A percentile compares a stretch with the other conserved stretches of the same genome.
These are phyloP conservation scores for Pichia kudriavzevii DNA, from an alignment of 1,139 yeast genomes.

Conservation along the genomic window DNA sequence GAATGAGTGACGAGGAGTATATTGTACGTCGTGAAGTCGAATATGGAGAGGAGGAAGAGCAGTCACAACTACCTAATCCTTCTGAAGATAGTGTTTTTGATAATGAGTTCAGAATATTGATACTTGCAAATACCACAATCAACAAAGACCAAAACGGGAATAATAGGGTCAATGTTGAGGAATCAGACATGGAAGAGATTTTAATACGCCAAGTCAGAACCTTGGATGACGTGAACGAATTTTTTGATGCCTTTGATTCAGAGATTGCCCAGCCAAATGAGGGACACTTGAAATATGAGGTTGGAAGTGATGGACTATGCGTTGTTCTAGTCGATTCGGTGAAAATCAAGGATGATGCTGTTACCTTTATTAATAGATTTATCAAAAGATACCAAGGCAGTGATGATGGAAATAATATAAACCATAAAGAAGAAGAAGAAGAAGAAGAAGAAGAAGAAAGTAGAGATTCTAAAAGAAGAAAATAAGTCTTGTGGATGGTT, in stretches of 20 bases:
- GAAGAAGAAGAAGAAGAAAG: conserved; percentile 12
- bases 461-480: conserved; percentile 15
- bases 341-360: conserved; percentile 19
- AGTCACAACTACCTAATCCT: too few relatives aligned
- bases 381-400: conserved; percentile 4
- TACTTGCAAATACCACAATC: conserved; percentile 16
- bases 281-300: conserved; percentile 60
- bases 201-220: conserved; percentile 25
- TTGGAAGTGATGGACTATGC: conserved; percentile 64
- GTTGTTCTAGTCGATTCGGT: conserved; percentile 44
- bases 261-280: conserved; percentile 59
- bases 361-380: conserved; percentile 21
- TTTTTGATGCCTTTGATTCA: conserved; percentile 58
- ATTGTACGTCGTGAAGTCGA: conserved; percentile 14
- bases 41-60: conserved; percentile 5
- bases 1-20: conserved; percentile 17
- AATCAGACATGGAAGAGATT: conserved; percentile 49
- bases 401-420: conserved; percentile 4
- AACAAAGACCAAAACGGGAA: conserved; percentile 7
- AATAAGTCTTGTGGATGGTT: too few relatives aligned
- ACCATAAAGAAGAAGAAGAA: conserved; percentile 9
- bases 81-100: conserved; percentile 15
- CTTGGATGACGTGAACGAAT: conserved; percentile 39
- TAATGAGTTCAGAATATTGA: conserved; percentile 24
- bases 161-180: conserved; percentile 23